phyloP scores from a whole-genome alignment of 805 yeast genomes.

The Metschnikowia henanensis region DNA sequence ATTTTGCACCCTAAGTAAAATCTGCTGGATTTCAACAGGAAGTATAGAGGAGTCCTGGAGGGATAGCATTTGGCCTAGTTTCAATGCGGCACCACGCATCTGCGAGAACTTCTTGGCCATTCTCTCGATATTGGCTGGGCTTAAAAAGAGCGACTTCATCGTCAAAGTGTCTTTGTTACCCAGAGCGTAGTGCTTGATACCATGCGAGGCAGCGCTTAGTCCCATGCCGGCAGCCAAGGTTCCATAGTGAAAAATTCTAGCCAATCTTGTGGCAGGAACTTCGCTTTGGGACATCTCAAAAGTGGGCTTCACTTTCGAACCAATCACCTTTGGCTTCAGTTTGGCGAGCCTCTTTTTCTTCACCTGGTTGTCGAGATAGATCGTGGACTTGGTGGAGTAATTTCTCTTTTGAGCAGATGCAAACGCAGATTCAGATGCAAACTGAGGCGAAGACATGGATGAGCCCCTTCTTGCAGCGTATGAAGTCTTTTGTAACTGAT shows the following conservation, averaged over 20 bases:
- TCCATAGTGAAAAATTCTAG: conserved; percentile 91
- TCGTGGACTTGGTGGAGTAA: conserved; percentile 14
- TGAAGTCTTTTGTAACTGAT: conserved; percentile 11
- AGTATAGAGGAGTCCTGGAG: conserved; percentile 87
- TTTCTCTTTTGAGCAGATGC: conserved; percentile 4
- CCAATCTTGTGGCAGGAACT: conserved; percentile 86
- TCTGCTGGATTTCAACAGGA: conserved; percentile 81
- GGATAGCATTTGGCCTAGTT: conserved; percentile 95
- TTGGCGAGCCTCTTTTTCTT: conserved; percentile 12
- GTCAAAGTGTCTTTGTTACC: conserved; percentile 48
- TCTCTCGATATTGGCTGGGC: conserved; percentile 82
- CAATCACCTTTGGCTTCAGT: conserved; percentile 19
- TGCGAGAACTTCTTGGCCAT: conserved; percentile 84
- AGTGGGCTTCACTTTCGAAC: conserved; percentile 22
- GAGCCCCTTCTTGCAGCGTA: conserved; percentile 7
- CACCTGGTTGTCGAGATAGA: conserved; percentile 13
- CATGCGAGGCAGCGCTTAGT: conserved; percentile 75
- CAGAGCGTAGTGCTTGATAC: conserved; percentile 63
- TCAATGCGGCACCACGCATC: conserved; percentile 99
- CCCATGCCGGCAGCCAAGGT: conserved; percentile 91
- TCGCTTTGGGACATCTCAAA: conserved; percentile 59
- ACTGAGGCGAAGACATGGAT: not conserved
- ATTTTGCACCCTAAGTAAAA: conserved; percentile 84
- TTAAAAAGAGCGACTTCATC: conserved; percentile 61
- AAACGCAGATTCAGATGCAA: not conserved